Base-by-base conservation (phyloP, 192 early-diverging fungal genomes). In the Backusella tarrabulga region DNA sequence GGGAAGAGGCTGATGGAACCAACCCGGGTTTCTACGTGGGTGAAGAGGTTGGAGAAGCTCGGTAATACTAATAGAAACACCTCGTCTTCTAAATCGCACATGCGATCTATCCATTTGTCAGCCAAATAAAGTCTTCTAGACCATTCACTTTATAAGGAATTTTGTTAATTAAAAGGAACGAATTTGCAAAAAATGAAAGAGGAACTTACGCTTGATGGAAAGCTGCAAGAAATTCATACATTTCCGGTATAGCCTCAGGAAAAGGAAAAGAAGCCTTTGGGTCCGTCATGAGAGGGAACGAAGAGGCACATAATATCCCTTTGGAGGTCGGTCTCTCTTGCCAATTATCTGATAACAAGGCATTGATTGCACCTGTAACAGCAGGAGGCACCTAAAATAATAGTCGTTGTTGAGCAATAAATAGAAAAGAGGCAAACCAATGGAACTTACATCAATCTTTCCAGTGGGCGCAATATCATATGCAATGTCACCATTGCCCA, bases 11-110 rank as follows among this genome's bases (percentile, higher is more conserved):
- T 80, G 4, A 90, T 67, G 11, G 88, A 83, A 12, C 79, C 79
- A 17, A 87, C 76, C 11, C 86, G 83, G 26, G 87, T 88, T 50
- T 77, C 82, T 23, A 67, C 76, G 54, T 84, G 69, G 5, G 83
- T 81, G 63, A 88, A 88, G 6, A 90, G 71, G 36, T 85, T 76
- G 19, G 87, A 74, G 56, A 90, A 86, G 0, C 85, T 88, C 15
- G 89, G 89, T 21, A 90, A 67, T 0, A 87, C 85, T 56, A 90
- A 82, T 41, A 88, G 76, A 40, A 90, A 90, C 0, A 81, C 87
- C 46, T 84, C 83, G 14, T 81, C 83, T 63, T 81, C 79, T 12
- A 84, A 74, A 74, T 76, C 79, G 54, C 86, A 87, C 36, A 85
- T 87, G 15, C 84, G 75, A 50, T 87, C 85, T 12, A 87, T 82